These are phyloP conservation scores for Candida multigemmis DNA, from an alignment of 805 yeast genomes.

Conservation along the genomic window DNA sequence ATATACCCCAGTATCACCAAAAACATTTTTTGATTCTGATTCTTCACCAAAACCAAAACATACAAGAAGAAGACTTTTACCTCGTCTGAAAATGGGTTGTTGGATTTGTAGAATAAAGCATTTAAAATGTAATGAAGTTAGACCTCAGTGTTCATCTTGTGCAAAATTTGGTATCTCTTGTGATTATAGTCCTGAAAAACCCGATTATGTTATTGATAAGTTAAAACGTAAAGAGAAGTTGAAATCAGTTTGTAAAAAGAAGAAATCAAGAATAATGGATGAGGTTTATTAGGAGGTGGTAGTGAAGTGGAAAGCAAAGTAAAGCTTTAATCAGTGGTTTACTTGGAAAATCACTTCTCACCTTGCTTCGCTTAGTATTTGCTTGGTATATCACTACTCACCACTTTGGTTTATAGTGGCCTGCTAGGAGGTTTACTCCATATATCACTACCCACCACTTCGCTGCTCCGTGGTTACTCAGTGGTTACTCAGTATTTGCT, in stretches of 20 bases:
- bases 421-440: no score
- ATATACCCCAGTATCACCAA: no score
- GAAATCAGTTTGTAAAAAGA: conserved; percentile 15
- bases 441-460: no score
- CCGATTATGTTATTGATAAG: conserved; percentile 28
- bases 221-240: conserved; percentile 24
- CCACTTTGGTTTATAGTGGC: no score
- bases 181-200: conserved; percentile 30
- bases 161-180: conserved; percentile 30
- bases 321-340: no score
- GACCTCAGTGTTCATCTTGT: conserved; percentile 30
- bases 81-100: conserved; percentile 34
- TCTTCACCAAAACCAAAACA: conserved; percentile 24
- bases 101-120: conserved; percentile 40
- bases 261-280: conserved; percentile 1
- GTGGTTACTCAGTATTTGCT: no score
- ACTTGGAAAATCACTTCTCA: no score
- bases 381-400: no score
- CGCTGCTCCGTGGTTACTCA: no score
- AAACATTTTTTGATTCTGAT: no score
- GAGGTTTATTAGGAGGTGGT: not conserved
- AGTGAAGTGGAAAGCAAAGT: no score
- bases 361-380: no score
- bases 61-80: conserved; percentile 29
- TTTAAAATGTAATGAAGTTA: conserved; percentile 32